Conservation (phyloP, 345 rosid genomes). For the Lagerstroemia speciosa region DNA sequence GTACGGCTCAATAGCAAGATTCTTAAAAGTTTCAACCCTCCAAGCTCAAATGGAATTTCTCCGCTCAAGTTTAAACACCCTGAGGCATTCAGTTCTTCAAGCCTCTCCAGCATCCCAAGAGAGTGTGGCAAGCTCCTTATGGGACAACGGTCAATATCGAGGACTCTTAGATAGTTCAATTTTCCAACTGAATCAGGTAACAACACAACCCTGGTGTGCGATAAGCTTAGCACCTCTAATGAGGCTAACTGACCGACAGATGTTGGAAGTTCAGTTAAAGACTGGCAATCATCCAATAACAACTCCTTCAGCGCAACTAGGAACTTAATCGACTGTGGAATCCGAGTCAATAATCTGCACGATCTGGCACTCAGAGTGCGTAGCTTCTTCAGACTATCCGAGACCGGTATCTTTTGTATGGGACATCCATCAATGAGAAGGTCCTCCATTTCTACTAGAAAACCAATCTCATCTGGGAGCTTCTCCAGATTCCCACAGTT, state of each 20-base stretch:
- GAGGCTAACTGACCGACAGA: background rate
- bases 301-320: background rate
- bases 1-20: background rate
- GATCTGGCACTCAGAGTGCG: background rate
- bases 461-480: conserved; percentile 6
- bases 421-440: conserved; percentile 5
- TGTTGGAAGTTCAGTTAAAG: background rate
- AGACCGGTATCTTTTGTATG: background rate
- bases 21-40: background rate
- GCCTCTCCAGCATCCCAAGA: background rate
- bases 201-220: background rate
- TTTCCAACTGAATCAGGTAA: background rate
- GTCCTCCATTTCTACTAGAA: background rate
- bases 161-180: background rate
- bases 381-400: background rate
- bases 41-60: background rate
- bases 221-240: background rate
- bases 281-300: background rate
- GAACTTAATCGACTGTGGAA: background rate
- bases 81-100: background rate
- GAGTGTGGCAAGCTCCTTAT: background rate
- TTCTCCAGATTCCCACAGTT: background rate
- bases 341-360: background rate
- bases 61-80: conserved; percentile 4
- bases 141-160: background rate